These are phyloP conservation scores for Colletotrichum sublineola DNA, from an alignment of 2,329 filamentous ascomycete species.

Conservation along the genomic window DNA sequence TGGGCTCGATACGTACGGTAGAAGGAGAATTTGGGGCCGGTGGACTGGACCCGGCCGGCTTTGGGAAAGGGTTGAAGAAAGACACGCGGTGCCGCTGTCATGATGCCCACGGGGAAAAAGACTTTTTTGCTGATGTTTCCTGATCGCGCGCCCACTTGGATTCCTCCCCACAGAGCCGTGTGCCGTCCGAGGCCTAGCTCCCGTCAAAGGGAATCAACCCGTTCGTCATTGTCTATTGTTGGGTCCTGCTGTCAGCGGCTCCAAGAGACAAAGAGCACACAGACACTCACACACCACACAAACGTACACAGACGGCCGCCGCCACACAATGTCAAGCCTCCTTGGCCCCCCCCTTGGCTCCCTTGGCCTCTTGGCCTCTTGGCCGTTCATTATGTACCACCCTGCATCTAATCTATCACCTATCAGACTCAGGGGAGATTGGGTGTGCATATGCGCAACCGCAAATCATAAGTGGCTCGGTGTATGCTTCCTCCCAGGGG, in stretches of 20 bases:
- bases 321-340: constrained; percentile 24
- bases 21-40: not conserved
- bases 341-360: not conserved
- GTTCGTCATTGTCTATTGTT: constrained; percentile 15
- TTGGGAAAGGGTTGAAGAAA: not conserved
- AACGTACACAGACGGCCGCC: not conserved
- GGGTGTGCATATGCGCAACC: constrained; percentile 9
- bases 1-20: not conserved
- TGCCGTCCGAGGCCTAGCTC: constrained; percentile 31
- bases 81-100: not conserved
- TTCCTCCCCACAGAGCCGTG: constrained; percentile 16
- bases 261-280: not conserved
- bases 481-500: not conserved
- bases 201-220: not conserved
- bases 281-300: no score
- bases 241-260: not conserved
- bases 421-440: not conserved
- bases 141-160: constrained; percentile 21
- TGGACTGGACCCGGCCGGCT: not conserved
- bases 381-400: constrained; percentile 4
- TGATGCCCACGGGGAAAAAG: constrained; percentile 10
- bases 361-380: constrained; percentile 15
- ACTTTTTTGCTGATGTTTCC: constrained; percentile 14
- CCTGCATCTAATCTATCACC: not conserved
- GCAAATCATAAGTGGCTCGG: constrained; percentile 14